Base-by-base conservation (phyloP, 73 alveolate genomes). In the Uronychia binucleata region DNA sequence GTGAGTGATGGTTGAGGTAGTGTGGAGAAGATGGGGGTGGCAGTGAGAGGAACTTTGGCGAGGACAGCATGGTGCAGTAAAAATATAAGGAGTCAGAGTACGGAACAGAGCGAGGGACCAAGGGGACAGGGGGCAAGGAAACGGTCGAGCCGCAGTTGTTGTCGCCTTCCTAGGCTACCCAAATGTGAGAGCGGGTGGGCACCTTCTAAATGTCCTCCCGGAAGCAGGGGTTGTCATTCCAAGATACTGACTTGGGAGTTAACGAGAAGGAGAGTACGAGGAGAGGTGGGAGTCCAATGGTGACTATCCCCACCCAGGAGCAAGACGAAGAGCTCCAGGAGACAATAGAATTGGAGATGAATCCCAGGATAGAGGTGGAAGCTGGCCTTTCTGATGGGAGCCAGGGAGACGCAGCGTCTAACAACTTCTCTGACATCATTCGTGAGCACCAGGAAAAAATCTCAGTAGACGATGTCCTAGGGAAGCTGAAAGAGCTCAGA, bases 331-430 rank as follows among this genome's bases (percentile, higher is more conserved):
- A 46, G n/a, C 67, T 46, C 5, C 67, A 46, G 19, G 67, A 46
- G 19, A 46, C 67, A 19, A 46, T 46, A 11, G 67, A 46, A 11
- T 19, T 46, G 5, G 67, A 46, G n/a, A 5, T 19, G 67, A 46
- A 46, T 19, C 67, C 67, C 5, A 46, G 67, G 67, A 46, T 46
- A 11, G 67, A 46, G 19, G 19, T 11, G 19, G 67, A 46, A 46
- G 67, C 67, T 46, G 67, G 67, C 67, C 67, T 46, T 19, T 46
- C 67, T 11, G 67, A 46, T 46, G 67, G 67, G 67, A 46, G 67
- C 19, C n/a, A 46, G 19, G 67, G 67, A 46, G 67, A 46, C 19
- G 67, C 19, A 46, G 67, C 67, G 5, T 5, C 67, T 11, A 46
- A 19, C 67, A 46, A 46, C 19, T 19, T 46, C 67, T 46, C 67